These are phyloP conservation scores for Skeletonema menzelii DNA, from an alignment of 108 stramenopile species.

Conservation along the genomic window DNA sequence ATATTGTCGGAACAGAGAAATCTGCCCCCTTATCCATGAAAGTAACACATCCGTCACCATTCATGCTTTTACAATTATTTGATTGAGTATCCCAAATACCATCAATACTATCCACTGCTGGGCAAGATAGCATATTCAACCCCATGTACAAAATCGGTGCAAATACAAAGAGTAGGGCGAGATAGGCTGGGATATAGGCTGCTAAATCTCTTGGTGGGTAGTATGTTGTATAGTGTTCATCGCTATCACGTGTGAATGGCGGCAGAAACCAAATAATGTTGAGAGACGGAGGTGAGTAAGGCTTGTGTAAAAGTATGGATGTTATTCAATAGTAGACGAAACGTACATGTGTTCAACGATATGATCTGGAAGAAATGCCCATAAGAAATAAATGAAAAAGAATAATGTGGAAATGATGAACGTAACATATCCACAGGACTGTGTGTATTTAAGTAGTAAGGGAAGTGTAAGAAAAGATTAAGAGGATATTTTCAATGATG, in stretches of 20 bases:
- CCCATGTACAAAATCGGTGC: conserved; percentile 44
- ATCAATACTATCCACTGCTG: conserved; percentile 14
- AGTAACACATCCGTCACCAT: not conserved
- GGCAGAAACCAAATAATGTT: not conserved
- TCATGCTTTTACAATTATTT: not conserved
- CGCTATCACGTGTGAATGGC: conserved; percentile 6
- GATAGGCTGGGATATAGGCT: conserved; percentile 23
- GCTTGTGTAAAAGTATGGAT: not conserved
- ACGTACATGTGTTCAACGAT: conserved; percentile 26
- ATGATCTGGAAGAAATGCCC: conserved; percentile 25
- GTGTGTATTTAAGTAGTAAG: too few relatives aligned
- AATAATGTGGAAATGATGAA: conserved; percentile 36
- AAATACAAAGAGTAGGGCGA: conserved; percentile 28
- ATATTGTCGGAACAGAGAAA: conserved; percentile 31
- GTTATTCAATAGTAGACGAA: not conserved
- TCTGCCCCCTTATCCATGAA: not conserved
- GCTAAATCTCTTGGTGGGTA: conserved; percentile 39
- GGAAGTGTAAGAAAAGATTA: not conserved
- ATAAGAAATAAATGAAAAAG: conserved; percentile 21
- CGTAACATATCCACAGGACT: conserved; percentile 43
- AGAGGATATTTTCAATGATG: not conserved
- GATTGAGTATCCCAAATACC: conserved; percentile 39
- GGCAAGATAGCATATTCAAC: conserved; percentile 34
- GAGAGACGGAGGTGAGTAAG: not conserved
- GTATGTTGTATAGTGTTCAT: conserved; percentile 28